Percentiles rank a stretch among this genome's conserved stretches.
Conservation (phyloP, 805 yeast genomes). For the Naumovozyma baii region DNA sequence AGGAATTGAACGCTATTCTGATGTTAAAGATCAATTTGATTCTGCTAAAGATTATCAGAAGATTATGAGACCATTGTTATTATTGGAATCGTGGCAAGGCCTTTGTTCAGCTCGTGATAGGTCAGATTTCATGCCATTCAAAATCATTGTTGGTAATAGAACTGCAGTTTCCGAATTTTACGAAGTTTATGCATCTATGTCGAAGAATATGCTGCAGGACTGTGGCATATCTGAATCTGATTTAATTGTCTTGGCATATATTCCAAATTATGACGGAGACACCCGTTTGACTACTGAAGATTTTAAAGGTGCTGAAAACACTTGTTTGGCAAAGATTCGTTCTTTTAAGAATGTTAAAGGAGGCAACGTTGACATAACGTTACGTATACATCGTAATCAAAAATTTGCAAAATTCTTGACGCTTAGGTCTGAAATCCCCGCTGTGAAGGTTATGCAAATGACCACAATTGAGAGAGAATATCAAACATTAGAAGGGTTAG, state of each 20-base stretch:
- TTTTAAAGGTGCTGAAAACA: conserved; percentile 29
- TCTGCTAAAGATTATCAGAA: conserved; percentile 57
- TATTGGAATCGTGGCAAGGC: conserved; percentile 92
- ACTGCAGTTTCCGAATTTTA: conserved; percentile 77
- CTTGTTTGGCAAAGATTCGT: conserved; percentile 73
- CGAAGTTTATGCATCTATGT: conserved; percentile 71
- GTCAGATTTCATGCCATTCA: conserved; percentile 47
- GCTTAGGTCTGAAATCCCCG: conserved; percentile 55
- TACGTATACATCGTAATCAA: conserved; percentile 47
- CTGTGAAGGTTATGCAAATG: conserved; percentile 75
- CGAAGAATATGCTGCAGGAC: conserved; percentile 41
- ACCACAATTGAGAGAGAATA: conserved; percentile 89
- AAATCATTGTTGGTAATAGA: conserved; percentile 64
- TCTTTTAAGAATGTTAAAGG: conserved; percentile 57
- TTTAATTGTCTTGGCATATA: conserved; percentile 52
- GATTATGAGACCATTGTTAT: conserved; percentile 67
- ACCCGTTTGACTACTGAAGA: conserved; percentile 28
- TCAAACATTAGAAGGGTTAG: conserved; percentile 71
- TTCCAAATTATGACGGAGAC: conserved; percentile 30
- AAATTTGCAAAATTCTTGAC: conserved; percentile 43
- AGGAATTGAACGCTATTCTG: conserved; percentile 30
- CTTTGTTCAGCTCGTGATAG: conserved; percentile 64
- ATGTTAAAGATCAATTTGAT: conserved; percentile 47
- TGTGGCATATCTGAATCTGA: conserved; percentile 65
- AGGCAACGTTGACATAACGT: conserved; percentile 64